phyloP scores from a whole-genome alignment of 2,329 filamentous ascomycete genomes.

The Ophiocordyceps australis region DNA sequence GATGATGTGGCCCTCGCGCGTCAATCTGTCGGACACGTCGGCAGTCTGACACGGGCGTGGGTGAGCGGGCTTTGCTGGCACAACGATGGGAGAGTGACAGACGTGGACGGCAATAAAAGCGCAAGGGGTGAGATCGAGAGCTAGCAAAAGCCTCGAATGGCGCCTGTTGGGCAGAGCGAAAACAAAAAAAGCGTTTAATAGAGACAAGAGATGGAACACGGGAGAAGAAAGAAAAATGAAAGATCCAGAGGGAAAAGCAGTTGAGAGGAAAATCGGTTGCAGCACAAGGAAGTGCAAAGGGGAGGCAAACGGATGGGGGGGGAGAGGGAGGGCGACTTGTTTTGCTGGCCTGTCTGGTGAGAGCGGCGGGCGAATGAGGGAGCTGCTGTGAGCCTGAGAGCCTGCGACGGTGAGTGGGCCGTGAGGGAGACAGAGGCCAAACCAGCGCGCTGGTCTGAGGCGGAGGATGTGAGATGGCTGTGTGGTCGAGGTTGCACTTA shows the following conservation, averaged over 20 bases:
- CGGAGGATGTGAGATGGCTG: no score
- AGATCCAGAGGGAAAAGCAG: conserved; percentile 5
- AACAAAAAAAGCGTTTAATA: conserved; percentile 9
- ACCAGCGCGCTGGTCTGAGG: no score
- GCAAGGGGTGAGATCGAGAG: conserved; percentile 17
- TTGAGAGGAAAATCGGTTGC: conserved; percentile 5
- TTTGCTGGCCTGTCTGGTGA: conserved; percentile 3
- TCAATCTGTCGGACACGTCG: conserved; percentile 3
- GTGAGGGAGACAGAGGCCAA: background rate
- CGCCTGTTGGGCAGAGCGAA: no score
- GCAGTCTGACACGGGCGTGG: background rate
- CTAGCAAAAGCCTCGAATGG: conserved; percentile 28
- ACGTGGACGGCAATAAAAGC: conserved; percentile 1
- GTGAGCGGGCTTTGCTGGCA: background rate
- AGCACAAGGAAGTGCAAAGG: conserved; percentile 9
- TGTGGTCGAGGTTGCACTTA: no score
- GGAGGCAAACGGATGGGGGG: conserved; percentile 5
- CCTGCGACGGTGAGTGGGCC: background rate
- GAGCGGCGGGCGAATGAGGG: background rate
- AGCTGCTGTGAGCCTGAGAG: no score
- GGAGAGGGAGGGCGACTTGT: conserved; percentile 4
- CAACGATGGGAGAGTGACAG: no score
- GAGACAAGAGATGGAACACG: conserved; percentile 8
- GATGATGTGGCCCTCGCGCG: conserved; percentile 14
- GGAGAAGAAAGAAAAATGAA: conserved; percentile 10